phyloP scores from a whole-genome alignment of 2,329 filamentous ascomycete species.

The Nemania diffusa region DNA sequence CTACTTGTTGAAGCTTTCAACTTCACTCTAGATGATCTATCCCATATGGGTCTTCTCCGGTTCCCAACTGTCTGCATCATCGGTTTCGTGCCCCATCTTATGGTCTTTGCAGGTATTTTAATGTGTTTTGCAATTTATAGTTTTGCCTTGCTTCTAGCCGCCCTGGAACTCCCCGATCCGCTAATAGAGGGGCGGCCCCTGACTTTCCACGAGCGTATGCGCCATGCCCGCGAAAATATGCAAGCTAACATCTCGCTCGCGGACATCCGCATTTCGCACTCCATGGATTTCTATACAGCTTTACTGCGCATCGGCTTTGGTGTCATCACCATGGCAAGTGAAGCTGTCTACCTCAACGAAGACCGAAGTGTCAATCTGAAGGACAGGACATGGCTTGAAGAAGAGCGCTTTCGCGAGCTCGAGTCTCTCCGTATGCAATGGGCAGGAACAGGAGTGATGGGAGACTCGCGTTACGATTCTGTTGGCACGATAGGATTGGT shows the following conservation, averaged over 20 bases:
- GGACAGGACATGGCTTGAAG: conserved; percentile 89
- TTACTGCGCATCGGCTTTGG: conserved; percentile 87
- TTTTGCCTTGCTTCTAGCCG: conserved; percentile 79
- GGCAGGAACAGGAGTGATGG: conserved; percentile 57
- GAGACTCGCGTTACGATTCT: conserved; percentile 62
- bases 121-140: conserved; percentile 81
- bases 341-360: conserved; percentile 95
- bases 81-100: conserved; percentile 92
- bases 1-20: conserved; percentile 80
- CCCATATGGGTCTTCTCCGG: conserved; percentile 75
- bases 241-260: conserved; percentile 90
- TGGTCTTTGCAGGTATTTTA: conserved; percentile 82
- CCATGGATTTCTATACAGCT: conserved; percentile 96
- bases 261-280: conserved; percentile 80
- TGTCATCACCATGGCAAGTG: conserved; percentile 90
- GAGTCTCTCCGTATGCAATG: conserved; percentile 67
- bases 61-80: conserved; percentile 96
- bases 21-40: conserved; percentile 69
- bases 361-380: conserved; percentile 79
- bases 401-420: conserved; percentile 82
- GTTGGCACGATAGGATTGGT: conserved; percentile 66
- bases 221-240: conserved; percentile 84
- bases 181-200: conserved; percentile 48
- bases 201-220: conserved; percentile 69
- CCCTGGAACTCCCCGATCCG: conserved; percentile 69